These are phyloP conservation scores for Aegilops speltoides DNA, from an alignment of 176 grass and related monocot species.

Conservation along the genomic window DNA sequence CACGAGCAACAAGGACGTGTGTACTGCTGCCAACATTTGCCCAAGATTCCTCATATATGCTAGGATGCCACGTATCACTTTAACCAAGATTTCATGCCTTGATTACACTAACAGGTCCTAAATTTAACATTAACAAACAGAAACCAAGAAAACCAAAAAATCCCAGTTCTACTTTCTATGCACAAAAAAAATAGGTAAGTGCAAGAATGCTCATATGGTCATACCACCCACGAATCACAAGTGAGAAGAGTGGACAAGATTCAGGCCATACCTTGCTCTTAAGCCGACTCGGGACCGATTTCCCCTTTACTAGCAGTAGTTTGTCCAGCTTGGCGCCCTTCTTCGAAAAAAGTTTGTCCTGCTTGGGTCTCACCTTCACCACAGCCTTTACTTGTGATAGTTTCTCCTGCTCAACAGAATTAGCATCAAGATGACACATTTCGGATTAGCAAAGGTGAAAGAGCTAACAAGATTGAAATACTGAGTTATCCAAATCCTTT, in stretches of 20 bases:
- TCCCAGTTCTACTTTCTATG: not conserved
- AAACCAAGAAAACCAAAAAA: not conserved
- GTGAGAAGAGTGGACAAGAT: not conserved
- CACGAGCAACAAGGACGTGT: not conserved
- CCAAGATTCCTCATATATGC: not conserved
- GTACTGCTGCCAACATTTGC: not conserved
- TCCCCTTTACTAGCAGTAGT: not conserved
- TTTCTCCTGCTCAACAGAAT: not conserved
- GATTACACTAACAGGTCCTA: not conserved
- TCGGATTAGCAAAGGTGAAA: not conserved
- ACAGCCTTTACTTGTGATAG: not conserved
- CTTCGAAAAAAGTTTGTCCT: too few species aligned
- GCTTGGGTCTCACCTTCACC: too few species aligned
- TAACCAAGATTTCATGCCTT: not conserved
- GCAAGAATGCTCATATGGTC: not conserved
- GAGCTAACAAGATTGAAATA: not conserved
- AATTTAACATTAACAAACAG: not conserved
- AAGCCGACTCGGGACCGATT: not conserved
- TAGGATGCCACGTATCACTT: not conserved
- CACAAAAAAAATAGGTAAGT: not conserved
- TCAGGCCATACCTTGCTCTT: not conserved
- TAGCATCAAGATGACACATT: not conserved
- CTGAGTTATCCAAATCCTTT: not conserved
- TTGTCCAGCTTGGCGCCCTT: not conserved
- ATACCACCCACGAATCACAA: not conserved